Percentiles rank a stretch among this genome's conserved stretches.
phyloP scores from a whole-genome alignment of 140 eudicot species.

The Stevia rebaudiana region DNA sequence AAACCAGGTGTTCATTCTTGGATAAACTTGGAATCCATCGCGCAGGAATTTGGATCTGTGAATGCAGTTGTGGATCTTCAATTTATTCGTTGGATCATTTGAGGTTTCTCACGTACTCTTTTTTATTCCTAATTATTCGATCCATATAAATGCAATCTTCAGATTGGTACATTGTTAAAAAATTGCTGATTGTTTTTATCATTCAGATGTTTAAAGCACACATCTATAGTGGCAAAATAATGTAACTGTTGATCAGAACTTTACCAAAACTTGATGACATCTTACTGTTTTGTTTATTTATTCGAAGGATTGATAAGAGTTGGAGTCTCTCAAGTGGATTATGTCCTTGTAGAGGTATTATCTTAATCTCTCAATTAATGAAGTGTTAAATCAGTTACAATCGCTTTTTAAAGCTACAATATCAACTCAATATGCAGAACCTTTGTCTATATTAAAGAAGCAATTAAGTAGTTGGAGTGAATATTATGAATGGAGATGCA shows the following conservation, averaged over 20 bases:
- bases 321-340: constrained; percentile 68
- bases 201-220: background rate
- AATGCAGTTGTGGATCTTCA: constrained; percentile 57
- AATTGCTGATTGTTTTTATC: background rate
- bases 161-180: constrained; percentile 1
- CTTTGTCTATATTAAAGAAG: constrained; percentile 44
- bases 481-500: constrained; percentile 84
- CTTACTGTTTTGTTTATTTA: background rate
- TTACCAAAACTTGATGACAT: constrained; percentile 3
- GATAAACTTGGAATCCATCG: constrained; percentile 45
- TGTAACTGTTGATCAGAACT: background rate
- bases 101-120: constrained; percentile 31
- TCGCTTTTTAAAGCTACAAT: background rate
- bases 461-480: constrained; percentile 63
- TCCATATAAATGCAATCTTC: background rate
- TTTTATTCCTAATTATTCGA: background rate
- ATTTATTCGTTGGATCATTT: constrained; percentile 26
- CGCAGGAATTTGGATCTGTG: constrained; percentile 65
- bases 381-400: background rate
- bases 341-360: constrained; percentile 73
- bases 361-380: background rate
- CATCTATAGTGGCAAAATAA: constrained; percentile 1
- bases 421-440: constrained; percentile 41
- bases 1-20: constrained; percentile 60
- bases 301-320: constrained; percentile 40